A percentile compares a stretch with the other conserved stretches of the same genome.
Conservation (phyloP, 768 basidiomycete genomes). For the Lentinula detonsa region DNA sequence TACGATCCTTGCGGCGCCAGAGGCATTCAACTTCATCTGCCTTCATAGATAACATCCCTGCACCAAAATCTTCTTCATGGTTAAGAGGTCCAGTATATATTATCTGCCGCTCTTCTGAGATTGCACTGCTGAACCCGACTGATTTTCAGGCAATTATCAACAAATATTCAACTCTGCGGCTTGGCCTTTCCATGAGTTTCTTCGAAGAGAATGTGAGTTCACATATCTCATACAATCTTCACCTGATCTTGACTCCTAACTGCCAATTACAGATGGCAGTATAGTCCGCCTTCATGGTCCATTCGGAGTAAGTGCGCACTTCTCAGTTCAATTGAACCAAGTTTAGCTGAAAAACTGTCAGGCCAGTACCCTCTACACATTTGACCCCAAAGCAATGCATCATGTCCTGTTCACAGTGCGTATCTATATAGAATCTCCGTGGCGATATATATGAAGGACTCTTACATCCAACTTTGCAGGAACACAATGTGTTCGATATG, state of each 20-base stretch:
- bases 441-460: not conserved
- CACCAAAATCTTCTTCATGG: not conserved
- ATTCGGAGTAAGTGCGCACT: not conserved
- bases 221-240: not conserved
- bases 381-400: not conserved
- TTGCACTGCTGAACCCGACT: not conserved
- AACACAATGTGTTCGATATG: not conserved
- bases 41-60: not conserved
- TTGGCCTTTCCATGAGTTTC: not conserved
- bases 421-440: not conserved
- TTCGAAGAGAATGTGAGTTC: not conserved
- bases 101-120: not conserved
- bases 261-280: not conserved
- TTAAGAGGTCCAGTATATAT: not conserved
- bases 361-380: not conserved
- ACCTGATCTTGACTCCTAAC: not conserved
- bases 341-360: not conserved
- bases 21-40: not conserved
- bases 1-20: not conserved
- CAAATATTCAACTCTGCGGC: not conserved
- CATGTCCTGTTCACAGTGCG: constrained; percentile 1
- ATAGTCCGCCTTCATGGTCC: not conserved
- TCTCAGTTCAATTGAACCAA: not conserved
- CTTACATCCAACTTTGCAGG: not conserved
- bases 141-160: not conserved